These are phyloP conservation scores for Fusarium poae DNA, from an alignment of 2,329 filamentous ascomycete genomes.

Conservation along the genomic window DNA sequence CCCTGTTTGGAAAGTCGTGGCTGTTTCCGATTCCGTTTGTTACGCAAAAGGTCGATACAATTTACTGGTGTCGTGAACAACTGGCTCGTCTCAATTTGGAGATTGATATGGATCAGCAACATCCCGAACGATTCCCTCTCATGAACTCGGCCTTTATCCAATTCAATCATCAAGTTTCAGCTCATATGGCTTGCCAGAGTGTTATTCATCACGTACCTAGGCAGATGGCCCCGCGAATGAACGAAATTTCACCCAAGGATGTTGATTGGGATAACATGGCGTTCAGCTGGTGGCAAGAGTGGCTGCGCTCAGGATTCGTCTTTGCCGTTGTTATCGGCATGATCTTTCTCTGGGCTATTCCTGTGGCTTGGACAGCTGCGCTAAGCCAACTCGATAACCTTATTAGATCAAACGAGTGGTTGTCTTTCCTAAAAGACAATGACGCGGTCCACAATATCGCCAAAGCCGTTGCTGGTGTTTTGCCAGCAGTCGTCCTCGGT, in stretches of 20 bases:
- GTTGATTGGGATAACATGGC: slow-evolving; percentile 99
- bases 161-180: slow-evolving; percentile 97
- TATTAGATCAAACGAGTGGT: slow-evolving; percentile 74
- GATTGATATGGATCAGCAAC: slow-evolving; percentile 89
- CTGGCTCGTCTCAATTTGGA: slow-evolving; percentile 89
- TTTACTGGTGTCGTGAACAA: slow-evolving; percentile 90
- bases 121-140: slow-evolving; percentile 86
- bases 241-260: slow-evolving; percentile 94
- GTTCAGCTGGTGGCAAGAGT: slow-evolving; percentile 92
- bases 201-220: slow-evolving; percentile 91
- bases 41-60: slow-evolving; percentile 93
- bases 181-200: slow-evolving; percentile 97
- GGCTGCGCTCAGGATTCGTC: slow-evolving; percentile 77
- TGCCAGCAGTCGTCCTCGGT: slow-evolving; percentile 82
- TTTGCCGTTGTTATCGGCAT: slow-evolving; percentile 76
- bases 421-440: slow-evolving; percentile 75
- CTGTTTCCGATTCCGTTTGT: slow-evolving; percentile 83
- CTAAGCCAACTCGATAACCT: slow-evolving; percentile 82
- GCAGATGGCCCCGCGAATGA: slow-evolving; percentile 90
- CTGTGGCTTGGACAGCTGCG: slow-evolving; percentile 87
- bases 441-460: slow-evolving; percentile 70
- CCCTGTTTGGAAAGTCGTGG: slow-evolving; percentile 73
- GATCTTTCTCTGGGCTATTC: slow-evolving; percentile 89
- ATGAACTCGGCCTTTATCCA: slow-evolving; percentile 99
- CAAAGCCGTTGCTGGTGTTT: slow-evolving; percentile 81